phyloP scores from a whole-genome alignment of 352 stramenopile species.

The Globisporangium yorkense region DNA sequence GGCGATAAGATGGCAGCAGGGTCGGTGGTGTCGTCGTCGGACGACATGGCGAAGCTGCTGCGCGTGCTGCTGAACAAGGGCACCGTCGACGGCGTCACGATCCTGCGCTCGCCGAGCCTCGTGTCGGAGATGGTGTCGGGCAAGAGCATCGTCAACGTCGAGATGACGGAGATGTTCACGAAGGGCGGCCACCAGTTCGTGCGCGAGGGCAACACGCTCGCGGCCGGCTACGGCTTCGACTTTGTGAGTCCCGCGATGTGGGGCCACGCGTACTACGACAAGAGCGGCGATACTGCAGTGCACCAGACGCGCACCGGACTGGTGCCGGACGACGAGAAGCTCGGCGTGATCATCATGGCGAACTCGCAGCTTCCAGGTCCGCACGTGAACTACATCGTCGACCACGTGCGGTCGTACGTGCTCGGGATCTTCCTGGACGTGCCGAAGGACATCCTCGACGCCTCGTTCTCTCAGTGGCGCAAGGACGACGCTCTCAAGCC shows the following conservation, averaged over 20 bases:
- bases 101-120: conserved; percentile 34
- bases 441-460: conserved; percentile 43
- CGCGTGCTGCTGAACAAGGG: conserved; percentile 62
- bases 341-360: conserved; percentile 53
- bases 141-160: conserved; percentile 30
- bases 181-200: conserved; percentile 42
- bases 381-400: conserved; percentile 35
- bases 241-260: conserved; percentile 45
- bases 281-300: conserved; percentile 46
- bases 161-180: conserved; percentile 29
- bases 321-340: conserved; percentile 26
- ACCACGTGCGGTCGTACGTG: conserved; percentile 63
- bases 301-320: conserved; percentile 60
- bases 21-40: conserved; percentile 40
- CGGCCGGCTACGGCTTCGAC: conserved; percentile 63
- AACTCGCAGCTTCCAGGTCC: conserved; percentile 40
- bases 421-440: conserved; percentile 64
- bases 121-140: conserved; percentile 56
- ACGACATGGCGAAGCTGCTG: conserved; percentile 53
- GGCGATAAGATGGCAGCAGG: conserved; percentile 32
- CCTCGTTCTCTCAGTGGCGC: conserved; percentile 30
- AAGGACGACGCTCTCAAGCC: conserved; percentile 25
- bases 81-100: conserved; percentile 33
- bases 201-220: conserved; percentile 39
- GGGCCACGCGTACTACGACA: conserved; percentile 65